Base-by-base conservation (phyloP, 495 filamentous ascomycete species). In the Xylaria venustula region DNA sequence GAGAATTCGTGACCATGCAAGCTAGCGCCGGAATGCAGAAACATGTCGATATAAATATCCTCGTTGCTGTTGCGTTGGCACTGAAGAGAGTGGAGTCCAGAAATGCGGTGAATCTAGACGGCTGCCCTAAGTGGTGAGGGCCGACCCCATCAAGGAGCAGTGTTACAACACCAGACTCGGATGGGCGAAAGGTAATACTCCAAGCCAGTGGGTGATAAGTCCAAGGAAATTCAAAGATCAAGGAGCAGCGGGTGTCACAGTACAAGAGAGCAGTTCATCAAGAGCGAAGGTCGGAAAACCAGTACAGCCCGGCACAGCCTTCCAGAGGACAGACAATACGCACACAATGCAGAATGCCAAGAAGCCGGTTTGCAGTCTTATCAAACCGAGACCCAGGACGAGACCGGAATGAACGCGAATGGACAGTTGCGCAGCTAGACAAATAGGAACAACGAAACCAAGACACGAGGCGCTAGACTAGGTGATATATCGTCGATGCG, bases 1-100 rank as follows among this genome's bases (percentile, higher is more conserved):
- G 78, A 81, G 64, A 78, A 80, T 67, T 88, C 85, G 72, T 81
- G 80, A 54, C 81, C 77, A 66, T 87, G 86, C 11, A 82, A 62
- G 68, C 77, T 76, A 3, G 78, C 79, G 8, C 78, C 79, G 5
- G 77, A 72, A 57, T 82, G 79, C 2, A 82, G 66, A 64, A 82
- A 79, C 79, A 82, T 82, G 42, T 45, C 65, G 56, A 53, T 45
- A 30, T 40, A 54, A 34, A 37, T 36, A 44, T 64, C 61, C 64
- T 66, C 54, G 30, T 67, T 3, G 12, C 11, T 23, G 14, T 54
- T 53, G 28, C 1, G 25, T 17, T 44, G 36, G 34, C 44, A 26
- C 34, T 49, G n/a, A n/a, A 37, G 28, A 49, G 44, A 11, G 28
- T 28, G 17, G 36, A 25, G 7, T 51, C 3, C 44, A 25, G 25